phyloP scores from a whole-genome alignment of 2,329 filamentous ascomycete genomes.

The Penicillium sp. region DNA sequence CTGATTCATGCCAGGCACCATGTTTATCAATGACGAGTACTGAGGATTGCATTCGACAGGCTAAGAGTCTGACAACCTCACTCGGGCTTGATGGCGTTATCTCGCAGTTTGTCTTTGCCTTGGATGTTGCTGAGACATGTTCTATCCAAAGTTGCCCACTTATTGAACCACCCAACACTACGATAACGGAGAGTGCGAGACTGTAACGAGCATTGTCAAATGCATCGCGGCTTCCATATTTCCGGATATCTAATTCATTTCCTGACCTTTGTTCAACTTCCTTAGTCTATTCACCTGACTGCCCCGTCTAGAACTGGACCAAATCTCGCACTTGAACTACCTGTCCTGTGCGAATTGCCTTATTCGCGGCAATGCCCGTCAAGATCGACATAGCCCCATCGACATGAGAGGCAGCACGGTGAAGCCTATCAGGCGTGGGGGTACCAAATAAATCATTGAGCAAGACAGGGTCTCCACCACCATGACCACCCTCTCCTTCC shows the following conservation, averaged over 20 bases:
- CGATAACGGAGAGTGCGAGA: background rate
- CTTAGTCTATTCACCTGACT: background rate
- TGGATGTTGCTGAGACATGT: too few relatives aligned
- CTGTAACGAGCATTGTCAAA: too few relatives aligned
- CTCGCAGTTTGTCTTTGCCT: too few relatives aligned
- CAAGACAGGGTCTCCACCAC: conserved; percentile 61
- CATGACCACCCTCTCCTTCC: conserved; percentile 57
- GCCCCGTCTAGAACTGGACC: conserved; percentile 8
- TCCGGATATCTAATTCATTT: background rate
- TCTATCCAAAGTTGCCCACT: too few relatives aligned
- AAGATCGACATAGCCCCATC: conserved; percentile 62
- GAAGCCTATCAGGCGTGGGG: conserved; percentile 48
- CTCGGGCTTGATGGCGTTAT: too few relatives aligned
- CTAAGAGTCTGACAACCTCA: too few relatives aligned
- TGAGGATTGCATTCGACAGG: too few relatives aligned
- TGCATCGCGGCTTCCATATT: background rate
- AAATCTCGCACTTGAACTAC: conserved; percentile 58
- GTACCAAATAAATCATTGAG: conserved; percentile 61
- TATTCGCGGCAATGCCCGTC: conserved; percentile 62
- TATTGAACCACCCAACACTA: too few relatives aligned
- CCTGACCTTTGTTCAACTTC: background rate
- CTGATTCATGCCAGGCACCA: background rate
- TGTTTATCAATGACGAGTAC: too few relatives aligned
- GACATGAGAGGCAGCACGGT: conserved; percentile 59
- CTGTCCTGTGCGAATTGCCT: conserved; percentile 59